phyloP scores from a whole-genome alignment of 768 basidiomycete genomes.

The Kwoniella heveanensis region DNA sequence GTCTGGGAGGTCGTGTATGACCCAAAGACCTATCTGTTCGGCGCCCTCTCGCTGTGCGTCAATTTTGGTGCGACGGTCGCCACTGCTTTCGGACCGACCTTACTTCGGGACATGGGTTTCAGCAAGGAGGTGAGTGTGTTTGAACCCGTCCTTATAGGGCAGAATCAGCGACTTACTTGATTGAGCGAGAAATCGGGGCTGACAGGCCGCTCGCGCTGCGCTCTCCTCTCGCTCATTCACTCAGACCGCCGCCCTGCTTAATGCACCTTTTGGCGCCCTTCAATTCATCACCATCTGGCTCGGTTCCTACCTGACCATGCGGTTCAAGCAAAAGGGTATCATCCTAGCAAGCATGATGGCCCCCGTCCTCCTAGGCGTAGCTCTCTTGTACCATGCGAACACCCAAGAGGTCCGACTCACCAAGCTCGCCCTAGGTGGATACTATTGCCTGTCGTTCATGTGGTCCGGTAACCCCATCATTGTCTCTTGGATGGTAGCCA shows the following conservation, averaged over 20 bases:
- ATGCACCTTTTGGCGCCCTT: slow-evolving; percentile 60
- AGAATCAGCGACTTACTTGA: neutral
- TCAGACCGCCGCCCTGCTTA: slow-evolving; percentile 60
- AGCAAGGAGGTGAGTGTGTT: slow-evolving; percentile 21
- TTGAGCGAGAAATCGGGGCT: too few species aligned
- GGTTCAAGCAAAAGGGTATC: slow-evolving; percentile 35
- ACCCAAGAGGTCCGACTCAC: slow-evolving; percentile 8
- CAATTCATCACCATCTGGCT: slow-evolving; percentile 52
- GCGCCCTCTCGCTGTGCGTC: slow-evolving; percentile 5
- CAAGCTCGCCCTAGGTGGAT: slow-evolving; percentile 48
- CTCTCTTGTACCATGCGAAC: slow-evolving; percentile 40
- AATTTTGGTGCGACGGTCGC: slow-evolving; percentile 23
- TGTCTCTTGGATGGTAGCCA: slow-evolving; percentile 52
- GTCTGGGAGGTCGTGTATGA: slow-evolving; percentile 28
- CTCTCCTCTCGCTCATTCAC: too few species aligned
- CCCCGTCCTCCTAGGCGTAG: slow-evolving; percentile 41
- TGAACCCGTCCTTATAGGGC: slow-evolving; percentile 20
- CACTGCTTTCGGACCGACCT: slow-evolving; percentile 38
- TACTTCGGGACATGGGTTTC: slow-evolving; percentile 34
- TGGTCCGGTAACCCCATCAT: slow-evolving; percentile 54
- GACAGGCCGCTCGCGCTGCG: too few species aligned
- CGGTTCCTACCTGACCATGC: slow-evolving; percentile 36
- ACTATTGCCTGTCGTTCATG: slow-evolving; percentile 53
- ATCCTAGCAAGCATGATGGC: slow-evolving; percentile 36
- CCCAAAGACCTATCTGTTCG: slow-evolving; percentile 27